Percentiles rank a stretch among this genome's conserved stretches.
Conservation (phyloP, 129 eudicot genomes). For the Ambrosia artemisiifolia region DNA sequence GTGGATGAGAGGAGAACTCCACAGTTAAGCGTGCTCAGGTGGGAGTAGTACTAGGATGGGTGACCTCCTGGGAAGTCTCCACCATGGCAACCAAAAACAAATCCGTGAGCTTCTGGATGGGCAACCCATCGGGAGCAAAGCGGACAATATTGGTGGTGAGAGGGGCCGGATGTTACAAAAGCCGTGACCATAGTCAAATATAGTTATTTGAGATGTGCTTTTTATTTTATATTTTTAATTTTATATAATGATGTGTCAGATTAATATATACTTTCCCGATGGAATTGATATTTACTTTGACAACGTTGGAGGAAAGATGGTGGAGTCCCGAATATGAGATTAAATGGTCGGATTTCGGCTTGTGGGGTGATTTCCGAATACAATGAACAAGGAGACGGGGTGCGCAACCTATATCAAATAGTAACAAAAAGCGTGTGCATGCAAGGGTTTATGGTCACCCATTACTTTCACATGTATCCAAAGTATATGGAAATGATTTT, state of each 20-base stretch:
- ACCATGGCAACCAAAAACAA: no score
- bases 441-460: constrained; percentile 21
- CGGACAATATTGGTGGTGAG: no score
- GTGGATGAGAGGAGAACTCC: no score
- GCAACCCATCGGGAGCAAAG: no score
- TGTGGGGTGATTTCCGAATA: constrained; percentile 40
- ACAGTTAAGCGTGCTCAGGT: no score
- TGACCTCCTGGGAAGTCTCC: no score
- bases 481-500: constrained; percentile 36
- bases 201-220: not conserved
- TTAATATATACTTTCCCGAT: constrained; percentile 26
- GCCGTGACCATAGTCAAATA: no score
- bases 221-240: not conserved
- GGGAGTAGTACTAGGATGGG: no score
- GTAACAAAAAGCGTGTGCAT: constrained; percentile 21
- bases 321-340: constrained; percentile 39
- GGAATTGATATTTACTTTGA: constrained; percentile 45
- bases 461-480: constrained; percentile 24
- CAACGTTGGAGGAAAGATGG: constrained; percentile 37
- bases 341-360: constrained; percentile 29
- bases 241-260: not conserved
- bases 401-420: constrained; percentile 14
- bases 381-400: constrained; percentile 20
- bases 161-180: no score
- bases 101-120: no score